phyloP scores from a whole-genome alignment of 164 flowering plant species.

The Litsea cubeba region DNA sequence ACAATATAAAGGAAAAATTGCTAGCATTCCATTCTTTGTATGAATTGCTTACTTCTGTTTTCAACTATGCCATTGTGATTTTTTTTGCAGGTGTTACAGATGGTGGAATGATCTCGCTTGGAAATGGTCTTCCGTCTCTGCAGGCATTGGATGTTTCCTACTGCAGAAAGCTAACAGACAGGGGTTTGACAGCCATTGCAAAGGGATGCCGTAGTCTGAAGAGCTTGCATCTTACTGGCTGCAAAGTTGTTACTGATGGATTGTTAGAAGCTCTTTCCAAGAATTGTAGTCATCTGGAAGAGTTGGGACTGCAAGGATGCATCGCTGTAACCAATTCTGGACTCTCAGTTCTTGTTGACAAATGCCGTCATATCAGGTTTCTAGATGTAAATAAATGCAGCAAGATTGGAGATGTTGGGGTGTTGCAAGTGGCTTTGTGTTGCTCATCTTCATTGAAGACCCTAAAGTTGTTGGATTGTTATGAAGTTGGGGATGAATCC shows the following conservation, averaged over 20 bases:
- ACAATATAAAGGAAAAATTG: too few species aligned
- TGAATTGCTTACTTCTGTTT: neutral
- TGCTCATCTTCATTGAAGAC: constrained; percentile 59
- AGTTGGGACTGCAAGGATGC: constrained; percentile 69
- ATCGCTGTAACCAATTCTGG: constrained; percentile 65
- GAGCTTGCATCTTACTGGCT: constrained; percentile 62
- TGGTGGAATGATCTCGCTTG: constrained; percentile 63
- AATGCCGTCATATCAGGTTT: constrained; percentile 48
- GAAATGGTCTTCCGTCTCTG: constrained; percentile 48
- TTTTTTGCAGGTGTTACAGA: constrained; percentile 72
- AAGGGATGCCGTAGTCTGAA: constrained; percentile 61
- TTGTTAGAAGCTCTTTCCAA: constrained; percentile 49
- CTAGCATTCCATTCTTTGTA: neutral
- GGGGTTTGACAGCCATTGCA: constrained; percentile 70
- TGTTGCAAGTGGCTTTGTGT: constrained; percentile 51
- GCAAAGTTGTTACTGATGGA: constrained; percentile 59
- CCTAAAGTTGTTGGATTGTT: constrained; percentile 76
- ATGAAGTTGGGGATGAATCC: constrained; percentile 64
- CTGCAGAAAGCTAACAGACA: constrained; percentile 81
- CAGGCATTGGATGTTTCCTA: constrained; percentile 74
- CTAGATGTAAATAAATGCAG: constrained; percentile 76
- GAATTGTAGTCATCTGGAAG: constrained; percentile 59
- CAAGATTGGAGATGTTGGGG: constrained; percentile 66
- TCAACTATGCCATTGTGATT: neutral
- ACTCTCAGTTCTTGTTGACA: constrained; percentile 54